Evolutionary conservation across 208 protist genomes (phyloP).

Genomic region (Leptomonas pyrrhocoris): DNA sequence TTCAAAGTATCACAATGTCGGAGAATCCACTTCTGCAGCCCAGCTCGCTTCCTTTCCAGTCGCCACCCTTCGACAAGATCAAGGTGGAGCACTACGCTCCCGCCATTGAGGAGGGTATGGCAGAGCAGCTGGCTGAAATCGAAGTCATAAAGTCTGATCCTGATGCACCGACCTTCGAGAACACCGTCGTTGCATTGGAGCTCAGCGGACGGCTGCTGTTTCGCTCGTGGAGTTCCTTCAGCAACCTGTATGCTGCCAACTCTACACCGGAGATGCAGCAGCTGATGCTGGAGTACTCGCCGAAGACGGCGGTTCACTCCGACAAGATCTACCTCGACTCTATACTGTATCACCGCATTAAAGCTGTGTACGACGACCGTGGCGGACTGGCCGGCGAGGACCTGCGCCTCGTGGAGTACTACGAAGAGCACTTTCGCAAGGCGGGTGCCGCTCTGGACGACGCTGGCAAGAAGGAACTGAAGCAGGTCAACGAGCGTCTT

Average conservation of each 20-base stretch:
- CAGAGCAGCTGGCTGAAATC: constrained; percentile 52
- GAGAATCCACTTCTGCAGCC: constrained; percentile 47
- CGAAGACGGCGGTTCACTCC: constrained; percentile 36
- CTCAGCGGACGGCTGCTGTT: constrained; percentile 36
- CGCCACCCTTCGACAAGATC: constrained; percentile 50
- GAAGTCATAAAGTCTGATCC: constrained; percentile 38
- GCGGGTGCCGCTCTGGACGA: constrained; percentile 43
- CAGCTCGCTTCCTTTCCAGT: constrained; percentile 50
- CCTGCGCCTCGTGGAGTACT: constrained; percentile 44
- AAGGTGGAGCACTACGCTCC: constrained; percentile 49
- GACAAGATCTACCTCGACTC: constrained; percentile 59
- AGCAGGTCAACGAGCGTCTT: constrained; percentile 35
- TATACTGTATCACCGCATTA: constrained; percentile 51
- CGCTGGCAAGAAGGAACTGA: constrained; percentile 42
- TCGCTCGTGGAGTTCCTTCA: constrained; percentile 32
- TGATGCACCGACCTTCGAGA: constrained; percentile 52
- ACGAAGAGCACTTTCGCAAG: constrained; percentile 41
- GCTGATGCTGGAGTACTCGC: constrained; percentile 46
- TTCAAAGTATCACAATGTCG: constrained; percentile 52
- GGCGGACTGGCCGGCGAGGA: too few species aligned
- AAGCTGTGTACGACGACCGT: constrained; percentile 47
- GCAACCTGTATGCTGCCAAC: constrained; percentile 49
- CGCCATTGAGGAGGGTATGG: constrained; percentile 63
- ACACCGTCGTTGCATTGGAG: constrained; percentile 61
- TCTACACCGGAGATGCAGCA: constrained; percentile 46